Evolutionary conservation across 805 yeast genomes (phyloP).

Genomic region (Starmerella sp.): DNA sequence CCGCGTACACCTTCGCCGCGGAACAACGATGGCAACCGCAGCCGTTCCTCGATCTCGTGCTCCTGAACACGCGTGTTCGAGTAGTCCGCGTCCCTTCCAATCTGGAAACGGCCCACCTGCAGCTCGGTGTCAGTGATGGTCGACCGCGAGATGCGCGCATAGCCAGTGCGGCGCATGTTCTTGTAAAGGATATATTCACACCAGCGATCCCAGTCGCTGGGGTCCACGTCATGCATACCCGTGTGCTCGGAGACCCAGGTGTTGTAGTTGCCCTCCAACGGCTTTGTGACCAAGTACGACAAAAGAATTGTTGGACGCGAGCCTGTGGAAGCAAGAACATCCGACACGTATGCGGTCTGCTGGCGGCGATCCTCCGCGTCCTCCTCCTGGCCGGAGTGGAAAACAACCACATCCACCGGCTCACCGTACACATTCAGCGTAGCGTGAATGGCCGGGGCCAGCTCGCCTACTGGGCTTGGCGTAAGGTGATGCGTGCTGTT

Average conservation of each 20-base stretch:
- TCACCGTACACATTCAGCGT: slow-evolving; percentile 85
- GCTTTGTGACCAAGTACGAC: slow-evolving; percentile 83
- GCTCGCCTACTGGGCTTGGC: slow-evolving; percentile 95
- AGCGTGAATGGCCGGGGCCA: slow-evolving; percentile 97
- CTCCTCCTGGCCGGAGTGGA: slow-evolving; percentile 97
- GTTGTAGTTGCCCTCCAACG: slow-evolving; percentile 80
- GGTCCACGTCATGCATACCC: slow-evolving; percentile 89
- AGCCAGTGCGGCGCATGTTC: slow-evolving; percentile 74
- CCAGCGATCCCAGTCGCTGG: slow-evolving; percentile 86
- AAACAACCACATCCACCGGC: slow-evolving; percentile 81
- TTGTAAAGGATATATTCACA: slow-evolving; percentile 91
- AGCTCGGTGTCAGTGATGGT: slow-evolving; percentile 95
- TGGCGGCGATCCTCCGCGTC: slow-evolving; percentile 86
- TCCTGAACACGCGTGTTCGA: slow-evolving; percentile 49
- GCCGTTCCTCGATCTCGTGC: slow-evolving; percentile 43
- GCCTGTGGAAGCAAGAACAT: slow-evolving; percentile 68
- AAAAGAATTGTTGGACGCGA: slow-evolving; percentile 73
- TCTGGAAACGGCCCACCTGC: slow-evolving; percentile 84
- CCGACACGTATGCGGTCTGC: slow-evolving; percentile 65
- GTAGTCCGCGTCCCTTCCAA: slow-evolving; percentile 38
- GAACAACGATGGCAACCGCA: slow-evolving; percentile 68
- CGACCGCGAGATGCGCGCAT: slow-evolving; percentile 86
- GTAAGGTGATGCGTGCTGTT: slow-evolving; percentile 81
- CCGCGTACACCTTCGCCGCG: slow-evolving; percentile 89
- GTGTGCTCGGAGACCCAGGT: slow-evolving; percentile 75